Conservation (phyloP, 169 alveolate species). For the Perkinsus olseni region DNA sequence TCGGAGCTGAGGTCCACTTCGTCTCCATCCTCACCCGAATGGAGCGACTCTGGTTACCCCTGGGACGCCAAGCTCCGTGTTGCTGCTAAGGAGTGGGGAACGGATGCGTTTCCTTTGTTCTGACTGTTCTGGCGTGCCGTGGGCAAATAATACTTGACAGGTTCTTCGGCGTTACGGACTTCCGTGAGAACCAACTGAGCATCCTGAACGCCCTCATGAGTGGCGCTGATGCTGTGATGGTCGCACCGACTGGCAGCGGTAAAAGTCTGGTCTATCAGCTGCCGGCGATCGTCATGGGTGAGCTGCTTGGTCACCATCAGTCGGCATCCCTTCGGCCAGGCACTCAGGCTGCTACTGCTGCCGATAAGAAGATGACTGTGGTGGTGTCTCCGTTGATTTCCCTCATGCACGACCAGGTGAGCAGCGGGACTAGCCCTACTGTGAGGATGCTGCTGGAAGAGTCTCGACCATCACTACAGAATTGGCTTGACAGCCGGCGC, state of each 20-base stretch:
- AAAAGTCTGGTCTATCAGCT: conserved; percentile 79
- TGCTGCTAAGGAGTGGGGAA: not conserved
- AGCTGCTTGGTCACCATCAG: not conserved
- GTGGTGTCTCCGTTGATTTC: conserved; percentile 78
- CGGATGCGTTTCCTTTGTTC: no score
- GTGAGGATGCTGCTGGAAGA: no score
- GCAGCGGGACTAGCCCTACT: no score
- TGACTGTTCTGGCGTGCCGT: no score
- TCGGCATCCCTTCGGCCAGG: not conserved
- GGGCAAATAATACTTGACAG: not conserved
- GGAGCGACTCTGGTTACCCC: not conserved
- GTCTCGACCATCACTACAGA: no score
- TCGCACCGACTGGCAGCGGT: conserved; percentile 92
- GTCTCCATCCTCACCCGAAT: not conserved
- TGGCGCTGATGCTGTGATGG: conserved; percentile 77
- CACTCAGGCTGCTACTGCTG: conserved; percentile 26
- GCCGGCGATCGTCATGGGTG: conserved; percentile 56
- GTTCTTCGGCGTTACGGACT: conserved; percentile 2
- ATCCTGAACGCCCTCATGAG: conserved; percentile 78
- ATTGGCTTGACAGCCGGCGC: no score
- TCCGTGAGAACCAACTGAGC: conserved; percentile 77
- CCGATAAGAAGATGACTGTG: conserved; percentile 59
- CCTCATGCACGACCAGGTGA: conserved; percentile 74
- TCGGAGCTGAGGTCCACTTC: not conserved
- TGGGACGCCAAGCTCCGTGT: not conserved